A percentile compares a stretch with the other conserved stretches of the same genome.
Conservation (phyloP, 371 early-diverging fungal species). For the Mortierella sp. region DNA sequence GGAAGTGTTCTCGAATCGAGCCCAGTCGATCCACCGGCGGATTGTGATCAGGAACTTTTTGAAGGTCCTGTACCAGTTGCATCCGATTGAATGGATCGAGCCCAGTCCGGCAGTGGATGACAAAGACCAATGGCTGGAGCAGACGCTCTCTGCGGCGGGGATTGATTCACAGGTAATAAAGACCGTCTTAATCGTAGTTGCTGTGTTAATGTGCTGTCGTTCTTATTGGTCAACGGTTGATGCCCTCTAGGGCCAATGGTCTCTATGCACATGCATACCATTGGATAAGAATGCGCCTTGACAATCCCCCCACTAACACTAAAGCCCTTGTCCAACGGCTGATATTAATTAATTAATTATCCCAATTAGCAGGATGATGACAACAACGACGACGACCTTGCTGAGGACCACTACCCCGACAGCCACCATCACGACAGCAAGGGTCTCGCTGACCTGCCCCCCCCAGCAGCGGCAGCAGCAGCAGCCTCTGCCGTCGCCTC, state of each 20-base stretch:
- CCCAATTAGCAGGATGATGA: background rate
- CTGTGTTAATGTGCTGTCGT: too few relatives aligned
- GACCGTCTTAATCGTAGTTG: background rate
- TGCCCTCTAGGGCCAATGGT: background rate
- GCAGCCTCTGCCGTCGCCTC: conserved; percentile 31
- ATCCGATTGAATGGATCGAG: conserved; percentile 47
- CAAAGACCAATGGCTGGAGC: conserved; percentile 48
- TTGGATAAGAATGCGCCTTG: background rate
- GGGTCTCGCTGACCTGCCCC: conserved; percentile 2
- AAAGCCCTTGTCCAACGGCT: background rate
- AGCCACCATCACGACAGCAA: background rate
- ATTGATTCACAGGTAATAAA: conserved; percentile 16
- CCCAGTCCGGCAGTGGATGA: conserved; percentile 26
- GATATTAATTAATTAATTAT: background rate
- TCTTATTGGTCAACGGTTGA: background rate
- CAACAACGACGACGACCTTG: background rate
- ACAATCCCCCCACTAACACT: background rate
- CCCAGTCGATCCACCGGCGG: conserved; percentile 40
- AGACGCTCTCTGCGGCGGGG: conserved; percentile 44
- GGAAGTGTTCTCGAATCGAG: conserved; percentile 33
- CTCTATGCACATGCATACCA: background rate
- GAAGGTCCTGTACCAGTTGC: conserved; percentile 34
- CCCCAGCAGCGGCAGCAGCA: conserved; percentile 31
- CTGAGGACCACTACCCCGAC: background rate
- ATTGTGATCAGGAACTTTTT: conserved; percentile 55